Evolutionary conservation across 441 rosid species (phyloP).

Genomic region (Adansonia grandidieri): DNA sequence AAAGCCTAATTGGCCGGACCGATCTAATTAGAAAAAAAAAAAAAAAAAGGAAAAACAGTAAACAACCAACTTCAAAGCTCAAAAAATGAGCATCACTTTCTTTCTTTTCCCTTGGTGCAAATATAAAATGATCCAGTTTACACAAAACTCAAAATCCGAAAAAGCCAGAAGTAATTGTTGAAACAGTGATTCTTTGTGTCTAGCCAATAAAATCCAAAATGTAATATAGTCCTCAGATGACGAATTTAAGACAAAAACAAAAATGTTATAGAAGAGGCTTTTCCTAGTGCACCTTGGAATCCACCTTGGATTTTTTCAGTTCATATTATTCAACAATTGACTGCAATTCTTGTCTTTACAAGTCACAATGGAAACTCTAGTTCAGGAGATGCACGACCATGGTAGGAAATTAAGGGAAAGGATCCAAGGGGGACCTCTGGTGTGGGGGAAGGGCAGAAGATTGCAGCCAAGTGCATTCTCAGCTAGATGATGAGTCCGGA

Average conservation of each 20-base stretch:
- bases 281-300: constrained; percentile 3
- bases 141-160: not conserved
- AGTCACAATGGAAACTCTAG: not conserved
- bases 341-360: not conserved
- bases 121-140: constrained; percentile 2
- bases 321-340: constrained; percentile 10
- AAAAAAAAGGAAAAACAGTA: too few relatives aligned
- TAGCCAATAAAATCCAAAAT: not conserved
- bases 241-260: constrained; percentile 12
- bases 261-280: not conserved
- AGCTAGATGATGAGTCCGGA: not conserved
- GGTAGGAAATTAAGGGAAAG: not conserved
- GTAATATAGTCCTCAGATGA: not conserved
- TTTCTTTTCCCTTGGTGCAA: not conserved
- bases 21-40: not conserved
- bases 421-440: not conserved
- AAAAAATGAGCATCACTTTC: constrained; percentile 1
- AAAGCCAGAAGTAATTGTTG: not conserved
- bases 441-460: not conserved
- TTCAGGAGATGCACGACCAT: not conserved
- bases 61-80: not conserved
- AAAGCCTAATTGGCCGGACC: not conserved
- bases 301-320: not conserved
- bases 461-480: not conserved
- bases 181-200: not conserved